Evolutionary conservation across 768 basidiomycete genomes (phyloP), one percentile per base, ranked within the genome.

Genomic region (Lactarius vividus): DNA sequence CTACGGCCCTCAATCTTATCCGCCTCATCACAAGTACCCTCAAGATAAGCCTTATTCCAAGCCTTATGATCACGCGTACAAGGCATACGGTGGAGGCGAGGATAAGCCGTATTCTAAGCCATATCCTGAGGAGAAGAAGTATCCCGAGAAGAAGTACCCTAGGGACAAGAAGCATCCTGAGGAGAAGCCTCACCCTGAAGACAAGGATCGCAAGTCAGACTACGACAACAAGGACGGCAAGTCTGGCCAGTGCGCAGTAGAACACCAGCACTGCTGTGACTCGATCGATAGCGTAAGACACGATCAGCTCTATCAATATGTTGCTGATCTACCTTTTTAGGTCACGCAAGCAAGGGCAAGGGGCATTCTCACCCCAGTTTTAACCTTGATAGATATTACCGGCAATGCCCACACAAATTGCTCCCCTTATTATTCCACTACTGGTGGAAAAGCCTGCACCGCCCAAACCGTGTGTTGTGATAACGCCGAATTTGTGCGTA

Each of bases 121-220:
- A 15, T 52, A 52, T n/a, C 49, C 49, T 26, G 46, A 49, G 26
- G 49, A 52, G 49, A 52, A 49, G 46, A 46, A 46, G 44, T 40
- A 40, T 5, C n/a, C 44, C 10, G 46, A 23, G 49, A 52, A 52
- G 49, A 52, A 52, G 49, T 40, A 40, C 40, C 23, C n/a, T 1
- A 26, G 37, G 15, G 37, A 52, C 13, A 52, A 52, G 7, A 66
- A 61, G 37, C 57, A 61, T 29, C 59, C 53, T 7, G 37, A n/a
- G 23, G 42, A 55, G 9, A 56, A 33, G 54, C 26, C 44, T 5
- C n/a, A 46, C n/a, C 10, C 44, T 13, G 44, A 46, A n/a, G 44
- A 46, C 11, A 49, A 52, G 23, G 2, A 7, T 16, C 49, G 26
- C 49, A 49, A 49, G 44, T 44, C 42, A 3, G 42, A 44, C 3